These are phyloP conservation scores for Pleurotus pulmonarius DNA, from an alignment of 768 basidiomycete genomes.

Conservation along the genomic window DNA sequence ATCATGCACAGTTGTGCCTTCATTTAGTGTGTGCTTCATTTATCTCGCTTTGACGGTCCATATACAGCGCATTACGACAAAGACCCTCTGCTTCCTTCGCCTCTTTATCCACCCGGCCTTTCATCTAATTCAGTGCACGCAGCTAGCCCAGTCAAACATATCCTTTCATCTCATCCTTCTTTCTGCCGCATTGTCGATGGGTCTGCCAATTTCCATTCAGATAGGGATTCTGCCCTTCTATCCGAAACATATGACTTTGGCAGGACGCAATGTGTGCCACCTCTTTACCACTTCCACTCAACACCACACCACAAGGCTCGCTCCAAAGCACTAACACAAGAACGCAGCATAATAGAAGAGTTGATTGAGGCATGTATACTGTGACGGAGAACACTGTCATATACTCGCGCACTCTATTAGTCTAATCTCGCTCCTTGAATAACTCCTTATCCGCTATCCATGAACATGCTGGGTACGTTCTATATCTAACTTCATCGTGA, in stretches of 20 bases:
- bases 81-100: not conserved
- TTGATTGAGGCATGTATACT: not conserved
- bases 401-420: not conserved
- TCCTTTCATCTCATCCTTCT: not conserved
- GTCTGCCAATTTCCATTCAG: not conserved
- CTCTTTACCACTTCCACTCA: not conserved
- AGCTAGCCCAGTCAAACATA: not conserved
- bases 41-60: not conserved
- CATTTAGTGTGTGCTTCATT: not conserved
- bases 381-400: not conserved
- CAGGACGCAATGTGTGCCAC: not conserved
- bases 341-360: not conserved
- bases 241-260: not conserved
- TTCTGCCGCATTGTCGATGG: not conserved
- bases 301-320: not conserved
- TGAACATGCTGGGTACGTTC: not conserved
- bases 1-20: not conserved
- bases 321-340: not conserved
- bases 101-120: not conserved
- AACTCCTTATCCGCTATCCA: not conserved
- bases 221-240: not conserved
- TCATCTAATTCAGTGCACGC: not conserved
- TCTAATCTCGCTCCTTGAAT: not conserved
- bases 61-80: not conserved
- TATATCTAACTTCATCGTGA: not conserved